These are phyloP conservation scores for Globisporangium nodosum DNA, from an alignment of 352 stramenopile species.

Conservation along the genomic window DNA sequence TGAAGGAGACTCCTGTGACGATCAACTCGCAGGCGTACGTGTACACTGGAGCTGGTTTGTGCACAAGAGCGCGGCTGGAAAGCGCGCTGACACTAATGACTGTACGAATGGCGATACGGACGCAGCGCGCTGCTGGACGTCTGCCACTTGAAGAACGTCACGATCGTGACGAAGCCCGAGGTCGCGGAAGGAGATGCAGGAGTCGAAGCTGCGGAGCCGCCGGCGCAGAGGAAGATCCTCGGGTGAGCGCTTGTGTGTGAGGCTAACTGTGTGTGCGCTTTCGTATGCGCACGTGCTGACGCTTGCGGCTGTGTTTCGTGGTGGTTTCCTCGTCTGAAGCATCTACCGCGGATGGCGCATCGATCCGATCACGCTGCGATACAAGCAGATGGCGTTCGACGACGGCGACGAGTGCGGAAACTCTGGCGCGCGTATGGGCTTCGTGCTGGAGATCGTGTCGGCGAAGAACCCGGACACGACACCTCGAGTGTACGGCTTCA, in stretches of 20 bases:
- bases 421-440: constrained; percentile 30
- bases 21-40: constrained; percentile 42
- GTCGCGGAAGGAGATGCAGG: constrained; percentile 8
- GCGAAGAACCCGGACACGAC: constrained; percentile 30
- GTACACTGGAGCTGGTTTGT: not conserved
- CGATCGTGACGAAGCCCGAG: constrained; percentile 20
- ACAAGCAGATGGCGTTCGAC: constrained; percentile 78
- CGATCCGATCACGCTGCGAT: constrained; percentile 67
- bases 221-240: constrained; percentile 38
- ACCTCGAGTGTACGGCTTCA: constrained; percentile 44
- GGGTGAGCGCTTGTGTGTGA: constrained; percentile 21
- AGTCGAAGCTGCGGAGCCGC: not conserved
- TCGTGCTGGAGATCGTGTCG: constrained; percentile 48
- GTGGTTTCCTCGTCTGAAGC: constrained; percentile 15
- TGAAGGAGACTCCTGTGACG: constrained; percentile 35
- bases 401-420: constrained; percentile 65
- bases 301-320: not conserved
- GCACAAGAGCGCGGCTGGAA: not conserved
- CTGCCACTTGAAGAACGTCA: constrained; percentile 60
- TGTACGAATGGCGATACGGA: not conserved
- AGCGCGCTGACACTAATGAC: not conserved
- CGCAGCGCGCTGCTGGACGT: constrained; percentile 51
- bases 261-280: not conserved
- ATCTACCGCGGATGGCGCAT: constrained; percentile 78
- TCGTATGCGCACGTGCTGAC: not conserved